A percentile compares a stretch with the other conserved stretches of the same genome.
phyloP scores from a whole-genome alignment of 371 early-diverging fungal species.

The Aphelidium insulamus region DNA sequence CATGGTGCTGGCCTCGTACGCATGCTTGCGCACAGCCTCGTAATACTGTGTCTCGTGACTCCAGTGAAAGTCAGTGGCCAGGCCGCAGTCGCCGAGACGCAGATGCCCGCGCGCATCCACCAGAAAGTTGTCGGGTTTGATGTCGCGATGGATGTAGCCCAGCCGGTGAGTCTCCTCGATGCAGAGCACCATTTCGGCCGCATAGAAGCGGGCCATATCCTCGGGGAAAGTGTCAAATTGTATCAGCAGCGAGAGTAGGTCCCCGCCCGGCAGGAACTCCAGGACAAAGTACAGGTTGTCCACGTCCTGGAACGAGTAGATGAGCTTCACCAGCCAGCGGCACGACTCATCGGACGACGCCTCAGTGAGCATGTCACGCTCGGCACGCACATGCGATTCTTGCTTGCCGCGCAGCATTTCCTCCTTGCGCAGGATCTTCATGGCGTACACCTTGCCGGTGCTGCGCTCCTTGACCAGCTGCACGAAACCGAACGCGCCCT shows the following conservation, averaged over 20 bases:
- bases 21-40: too few relatives aligned
- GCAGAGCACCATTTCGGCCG: slow-evolving; percentile 16
- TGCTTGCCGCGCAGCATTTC: slow-evolving; percentile 12
- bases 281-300: slow-evolving; percentile 21
- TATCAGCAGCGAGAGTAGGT: slow-evolving; percentile 10
- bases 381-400: slow-evolving; percentile 17
- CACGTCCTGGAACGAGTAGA: slow-evolving; percentile 18
- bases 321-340: slow-evolving; percentile 18
- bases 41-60: slow-evolving; percentile 4
- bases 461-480: slow-evolving; percentile 12
- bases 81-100: slow-evolving; percentile 34
- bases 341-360: slow-evolving; percentile 9
- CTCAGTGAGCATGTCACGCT: slow-evolving; percentile 14
- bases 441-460: slow-evolving; percentile 18
- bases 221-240: slow-evolving; percentile 15
- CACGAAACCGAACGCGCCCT: slow-evolving; percentile 24
- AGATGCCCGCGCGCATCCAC: slow-evolving; percentile 23
- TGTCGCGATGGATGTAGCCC: slow-evolving; percentile 17
- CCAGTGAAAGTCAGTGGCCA: slow-evolving; percentile 16
- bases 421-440: slow-evolving; percentile 16
- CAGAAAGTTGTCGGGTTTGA: slow-evolving; percentile 37
- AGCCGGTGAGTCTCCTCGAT: slow-evolving; percentile 17
- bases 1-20: background rate
- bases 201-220: slow-evolving; percentile 14
- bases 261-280: slow-evolving; percentile 16